Percentiles rank a stretch among this genome's conserved stretches.
phyloP scores from a whole-genome alignment of 1,284 basidiomycete genomes.

The Phellopilus nigrolimitatus region DNA sequence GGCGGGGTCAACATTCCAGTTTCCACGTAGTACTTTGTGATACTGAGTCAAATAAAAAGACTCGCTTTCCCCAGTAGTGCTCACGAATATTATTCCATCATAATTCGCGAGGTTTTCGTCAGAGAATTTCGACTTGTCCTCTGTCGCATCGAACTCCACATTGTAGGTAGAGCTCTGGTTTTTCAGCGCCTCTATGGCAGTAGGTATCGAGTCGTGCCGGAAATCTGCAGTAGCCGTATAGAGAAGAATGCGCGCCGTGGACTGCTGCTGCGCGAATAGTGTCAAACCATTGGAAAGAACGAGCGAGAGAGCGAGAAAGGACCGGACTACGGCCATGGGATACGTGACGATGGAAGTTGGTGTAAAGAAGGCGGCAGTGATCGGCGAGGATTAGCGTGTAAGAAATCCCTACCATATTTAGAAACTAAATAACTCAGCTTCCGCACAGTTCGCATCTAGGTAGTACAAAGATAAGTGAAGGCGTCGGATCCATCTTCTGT shows the following conservation, averaged over 20 bases:
- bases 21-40: no score
- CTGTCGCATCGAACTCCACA: slow-evolving; percentile 60
- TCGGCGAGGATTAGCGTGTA: no score
- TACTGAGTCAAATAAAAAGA: background rate
- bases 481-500: no score
- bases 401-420: no score
- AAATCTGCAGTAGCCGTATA: slow-evolving; percentile 51
- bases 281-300: background rate
- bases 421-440: no score
- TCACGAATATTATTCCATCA: slow-evolving; percentile 68
- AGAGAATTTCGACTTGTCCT: slow-evolving; percentile 57
- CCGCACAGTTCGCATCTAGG: no score
- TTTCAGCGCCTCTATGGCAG: slow-evolving; percentile 54
- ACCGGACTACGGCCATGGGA: no score
- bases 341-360: no score
- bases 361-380: no score
- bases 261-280: slow-evolving; percentile 4
- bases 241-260: slow-evolving; percentile 38
- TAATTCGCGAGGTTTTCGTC: slow-evolving; percentile 51
- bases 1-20: background rate
- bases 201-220: slow-evolving; percentile 76
- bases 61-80: slow-evolving; percentile 63
- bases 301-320: background rate
- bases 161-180: slow-evolving; percentile 34
- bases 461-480: no score